These are phyloP conservation scores for Reticulascus tulasneorum DNA, from an alignment of 2,329 filamentous ascomycete species.

Conservation along the genomic window DNA sequence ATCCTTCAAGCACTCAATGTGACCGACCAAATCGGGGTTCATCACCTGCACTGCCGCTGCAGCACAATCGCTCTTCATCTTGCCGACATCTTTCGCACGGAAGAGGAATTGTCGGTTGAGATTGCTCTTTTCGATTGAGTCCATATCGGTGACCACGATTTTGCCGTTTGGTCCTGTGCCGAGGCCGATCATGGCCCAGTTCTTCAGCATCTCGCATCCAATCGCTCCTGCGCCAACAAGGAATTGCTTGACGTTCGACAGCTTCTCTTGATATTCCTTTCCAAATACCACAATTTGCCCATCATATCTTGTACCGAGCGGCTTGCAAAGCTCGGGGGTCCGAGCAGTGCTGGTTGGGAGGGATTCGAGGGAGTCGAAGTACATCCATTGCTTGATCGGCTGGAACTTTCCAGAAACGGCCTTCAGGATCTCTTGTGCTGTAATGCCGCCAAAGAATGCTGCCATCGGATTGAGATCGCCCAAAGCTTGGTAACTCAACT, in stretches of 20 bases:
- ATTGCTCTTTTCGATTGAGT: conserved; percentile 98
- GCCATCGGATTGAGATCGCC: conserved; percentile 91
- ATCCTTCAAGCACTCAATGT: conserved; percentile 83
- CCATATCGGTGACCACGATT: conserved; percentile 94
- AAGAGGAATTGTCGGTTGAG: conserved; percentile 97
- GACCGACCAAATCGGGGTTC: conserved; percentile 87
- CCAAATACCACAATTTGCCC: conserved; percentile 97
- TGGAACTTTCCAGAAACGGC: conserved; percentile 97
- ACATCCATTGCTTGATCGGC: conserved; percentile 92
- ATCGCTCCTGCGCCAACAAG: conserved; percentile 95
- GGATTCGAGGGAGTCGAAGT: conserved; percentile 97
- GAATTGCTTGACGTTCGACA: conserved; percentile 87
- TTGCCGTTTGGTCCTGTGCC: conserved; percentile 83
- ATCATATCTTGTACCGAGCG: conserved; percentile 82
- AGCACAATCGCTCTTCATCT: conserved; percentile 94
- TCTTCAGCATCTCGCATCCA: conserved; percentile 98
- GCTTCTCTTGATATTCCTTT: conserved; percentile 87
- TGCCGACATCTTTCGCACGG: conserved; percentile 86
- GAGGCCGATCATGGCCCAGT: conserved; percentile 98
- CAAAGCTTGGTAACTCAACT: conserved; percentile 89
- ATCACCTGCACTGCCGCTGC: conserved; percentile 85
- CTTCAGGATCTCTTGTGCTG: conserved; percentile 93
- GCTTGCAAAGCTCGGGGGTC: conserved; percentile 84
- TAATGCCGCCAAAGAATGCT: conserved; percentile 89
- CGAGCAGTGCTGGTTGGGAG: conserved; percentile 71